Conservation (phyloP, 345 rosid species). For the Eucalyptus cloeziana region DNA sequence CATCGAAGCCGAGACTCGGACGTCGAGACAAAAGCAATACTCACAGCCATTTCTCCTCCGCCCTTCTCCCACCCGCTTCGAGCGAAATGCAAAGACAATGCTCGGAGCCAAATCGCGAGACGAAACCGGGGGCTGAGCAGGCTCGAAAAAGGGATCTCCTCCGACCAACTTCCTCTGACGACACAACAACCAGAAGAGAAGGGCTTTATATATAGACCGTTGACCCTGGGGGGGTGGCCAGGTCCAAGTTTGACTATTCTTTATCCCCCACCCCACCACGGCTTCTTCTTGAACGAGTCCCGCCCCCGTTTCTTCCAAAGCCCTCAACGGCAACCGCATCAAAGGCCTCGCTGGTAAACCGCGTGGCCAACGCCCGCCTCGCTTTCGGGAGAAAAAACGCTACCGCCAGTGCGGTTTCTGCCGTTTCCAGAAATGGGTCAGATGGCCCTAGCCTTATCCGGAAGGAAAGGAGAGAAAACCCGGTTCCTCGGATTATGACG, state of each 20-base stretch:
- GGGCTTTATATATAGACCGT: not conserved
- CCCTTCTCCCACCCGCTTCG: not conserved
- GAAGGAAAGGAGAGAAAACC: not conserved
- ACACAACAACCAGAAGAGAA: not conserved
- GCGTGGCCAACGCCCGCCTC: not conserved
- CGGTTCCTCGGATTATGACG: not conserved
- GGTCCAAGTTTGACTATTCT: not conserved
- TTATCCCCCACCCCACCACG: not conserved
- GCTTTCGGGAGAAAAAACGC: not conserved
- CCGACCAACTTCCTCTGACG: not conserved
- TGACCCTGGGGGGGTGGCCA: not conserved
- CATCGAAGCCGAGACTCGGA: not conserved
- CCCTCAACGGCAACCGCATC: not conserved
- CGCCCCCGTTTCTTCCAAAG: not conserved
- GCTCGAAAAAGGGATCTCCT: not conserved
- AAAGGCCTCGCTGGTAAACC: not conserved
- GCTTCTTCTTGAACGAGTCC: not conserved
- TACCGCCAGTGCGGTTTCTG: not conserved
- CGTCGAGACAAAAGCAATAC: not conserved
- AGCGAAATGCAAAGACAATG: not conserved
- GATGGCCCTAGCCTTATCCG: not conserved
- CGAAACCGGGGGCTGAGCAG: not conserved
- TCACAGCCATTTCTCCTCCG: not conserved
- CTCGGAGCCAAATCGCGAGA: not conserved
- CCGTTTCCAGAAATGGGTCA: too few relatives aligned